Percentiles rank a stretch among this genome's conserved stretches.
Evolutionary conservation across 768 basidiomycete species (phyloP).

Genomic region (Lactarius vividus): DNA sequence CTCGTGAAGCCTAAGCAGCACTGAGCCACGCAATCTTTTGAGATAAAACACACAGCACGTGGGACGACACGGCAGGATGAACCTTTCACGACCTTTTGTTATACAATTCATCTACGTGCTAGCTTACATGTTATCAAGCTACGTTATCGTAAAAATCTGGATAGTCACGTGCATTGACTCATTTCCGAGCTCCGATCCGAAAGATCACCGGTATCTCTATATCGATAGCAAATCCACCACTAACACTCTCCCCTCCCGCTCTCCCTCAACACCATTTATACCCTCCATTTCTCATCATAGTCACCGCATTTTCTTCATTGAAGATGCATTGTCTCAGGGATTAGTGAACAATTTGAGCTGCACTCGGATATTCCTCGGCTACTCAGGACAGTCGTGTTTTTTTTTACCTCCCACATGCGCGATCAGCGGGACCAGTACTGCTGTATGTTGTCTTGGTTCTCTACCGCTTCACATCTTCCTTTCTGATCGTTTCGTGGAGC

Average conservation of each 20-base stretch:
- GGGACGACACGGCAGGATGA: too few species aligned
- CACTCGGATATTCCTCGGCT: neutral
- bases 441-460: neutral
- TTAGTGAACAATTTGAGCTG: neutral
- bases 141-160: too few species aligned
- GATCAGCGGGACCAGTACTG: constrained; percentile 1
- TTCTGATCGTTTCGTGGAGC: neutral
- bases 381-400: neutral
- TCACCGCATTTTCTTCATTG: neutral
- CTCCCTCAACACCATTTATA: neutral
- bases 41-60: too few species aligned
- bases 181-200: too few species aligned
- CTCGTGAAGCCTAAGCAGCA: constrained; percentile 28
- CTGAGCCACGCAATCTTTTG: neutral
- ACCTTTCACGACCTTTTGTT: too few species aligned
- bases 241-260: neutral
- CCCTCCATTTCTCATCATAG: neutral
- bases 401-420: neutral
- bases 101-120: too few species aligned
- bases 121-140: too few species aligned
- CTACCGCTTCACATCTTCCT: neutral
- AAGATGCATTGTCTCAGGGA: neutral
- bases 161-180: too few species aligned
- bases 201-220: too few species aligned
- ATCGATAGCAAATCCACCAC: neutral